Evolutionary conservation across 2,329 filamentous ascomycete genomes (phyloP), one percentile per base, ranked within the genome.

Genomic region (Sordariomycetes sp.): DNA sequence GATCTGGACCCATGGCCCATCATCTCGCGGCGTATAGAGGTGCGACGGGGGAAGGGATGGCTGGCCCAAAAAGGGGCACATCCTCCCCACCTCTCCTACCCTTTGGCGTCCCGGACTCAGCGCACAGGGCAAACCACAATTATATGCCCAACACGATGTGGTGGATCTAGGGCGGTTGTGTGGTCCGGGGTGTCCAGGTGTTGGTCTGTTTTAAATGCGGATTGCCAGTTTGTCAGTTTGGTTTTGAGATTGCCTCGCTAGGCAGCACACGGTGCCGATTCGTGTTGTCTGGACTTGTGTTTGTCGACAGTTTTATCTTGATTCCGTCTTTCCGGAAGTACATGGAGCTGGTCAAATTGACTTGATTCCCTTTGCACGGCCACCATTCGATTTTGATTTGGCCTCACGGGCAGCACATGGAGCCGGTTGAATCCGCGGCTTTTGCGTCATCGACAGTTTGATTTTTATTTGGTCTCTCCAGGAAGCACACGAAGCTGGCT

Each of bases 91-190:
- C 59, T 12, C 63, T 64, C 20, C 54, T 64, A 8, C 59, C 60
- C 28, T 55, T 64, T 20, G 63, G 63, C 42, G 59, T 58, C 57
- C 66, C 65, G 2, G 58, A 56, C 10, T 54, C 56, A 1, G 60
- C 62, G 32, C 56, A n/a, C n/a, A 52, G 64, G 12, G 60, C 61
- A 3, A 51, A 65, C 66, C 5, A 70, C 7, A 57, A 65, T 1
- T 73, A 73, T 54, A 67, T 73, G 64, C 64, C 65, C 22, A 56
- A 62, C 25, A 74, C 72, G 8, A 75, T 75, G 72, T 75, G 73
- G 73, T 75, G 68, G 61, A 74, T 75, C 55, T 75, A 63, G 62
- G 39, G 24, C 13, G 8, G 12, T 24, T 12, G 2, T 12, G 12
- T 3, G 36, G 36, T 39, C 36, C 15, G 3, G 45, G 53, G 22